phyloP scores from a whole-genome alignment of 169 alveolate genomes.

The Babesia ovis region DNA sequence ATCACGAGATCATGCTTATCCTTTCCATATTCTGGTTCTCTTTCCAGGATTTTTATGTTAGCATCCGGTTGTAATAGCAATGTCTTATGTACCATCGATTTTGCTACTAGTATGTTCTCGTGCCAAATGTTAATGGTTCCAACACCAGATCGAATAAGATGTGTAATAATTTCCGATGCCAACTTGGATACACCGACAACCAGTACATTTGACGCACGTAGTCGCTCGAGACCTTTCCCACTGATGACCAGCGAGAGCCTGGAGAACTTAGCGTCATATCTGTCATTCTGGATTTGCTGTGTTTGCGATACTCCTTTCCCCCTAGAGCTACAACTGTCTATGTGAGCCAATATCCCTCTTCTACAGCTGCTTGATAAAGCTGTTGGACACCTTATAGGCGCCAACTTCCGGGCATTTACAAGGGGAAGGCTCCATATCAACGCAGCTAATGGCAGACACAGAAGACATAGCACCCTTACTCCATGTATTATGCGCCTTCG shows the following conservation, averaged over 20 bases:
- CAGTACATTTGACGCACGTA: constrained; percentile 47
- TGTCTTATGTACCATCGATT: background rate
- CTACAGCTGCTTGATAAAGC: background rate
- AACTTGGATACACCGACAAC: constrained; percentile 55
- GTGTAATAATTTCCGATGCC: constrained; percentile 49
- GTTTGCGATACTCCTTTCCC: background rate
- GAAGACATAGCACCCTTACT: background rate
- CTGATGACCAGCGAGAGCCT: constrained; percentile 51
- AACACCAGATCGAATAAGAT: constrained; percentile 56
- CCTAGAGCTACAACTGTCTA: background rate
- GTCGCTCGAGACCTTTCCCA: constrained; percentile 22
- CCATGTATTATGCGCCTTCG: background rate
- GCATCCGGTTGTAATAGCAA: constrained; percentile 33
- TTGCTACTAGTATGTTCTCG: background rate
- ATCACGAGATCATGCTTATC: constrained; percentile 19
- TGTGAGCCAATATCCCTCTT: background rate
- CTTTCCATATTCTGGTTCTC: constrained; percentile 20
- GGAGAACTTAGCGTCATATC: constrained; percentile 13
- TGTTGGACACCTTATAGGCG: background rate
- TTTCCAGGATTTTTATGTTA: constrained; percentile 28
- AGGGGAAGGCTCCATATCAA: background rate
- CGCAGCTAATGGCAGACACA: background rate
- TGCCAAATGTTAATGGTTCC: constrained; percentile 35
- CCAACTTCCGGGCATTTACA: constrained; percentile 3
- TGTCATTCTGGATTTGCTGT: background rate